These are phyloP conservation scores for Xylariaceae sp. DNA, from an alignment of 2,329 filamentous ascomycete species.

Conservation along the genomic window DNA sequence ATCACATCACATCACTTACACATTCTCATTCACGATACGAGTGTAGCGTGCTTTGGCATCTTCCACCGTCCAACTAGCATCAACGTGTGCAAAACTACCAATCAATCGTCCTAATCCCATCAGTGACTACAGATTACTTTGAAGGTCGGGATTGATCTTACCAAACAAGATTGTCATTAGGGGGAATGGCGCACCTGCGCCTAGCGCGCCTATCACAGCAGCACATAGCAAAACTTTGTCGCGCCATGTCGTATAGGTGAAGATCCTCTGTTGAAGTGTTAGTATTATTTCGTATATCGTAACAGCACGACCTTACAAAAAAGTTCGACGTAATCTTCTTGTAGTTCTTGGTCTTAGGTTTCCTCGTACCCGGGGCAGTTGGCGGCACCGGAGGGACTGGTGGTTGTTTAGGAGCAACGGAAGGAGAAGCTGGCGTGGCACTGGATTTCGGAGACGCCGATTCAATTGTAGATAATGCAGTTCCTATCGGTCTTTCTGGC, in stretches of 20 bases:
- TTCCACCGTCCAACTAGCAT: conserved; percentile 21
- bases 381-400: conserved; percentile 10
- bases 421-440: conserved; percentile 17
- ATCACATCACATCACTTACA: conserved; percentile 39
- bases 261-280: conserved; percentile 32
- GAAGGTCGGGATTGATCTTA: conserved; percentile 23
- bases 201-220: conserved; percentile 31
- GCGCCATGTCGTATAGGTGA: conserved; percentile 33
- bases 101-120: conserved; percentile 45
- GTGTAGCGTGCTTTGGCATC: conserved; percentile 28
- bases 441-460: conserved; percentile 23
- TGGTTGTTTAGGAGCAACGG: conserved; percentile 7
- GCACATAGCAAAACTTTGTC: conserved; percentile 31
- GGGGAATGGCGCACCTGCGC: conserved; percentile 36
- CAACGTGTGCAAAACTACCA: conserved; percentile 47
- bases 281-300: neutral
- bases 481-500: conserved; percentile 13
- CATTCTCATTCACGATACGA: conserved; percentile 47
- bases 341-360: conserved; percentile 16
- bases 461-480: conserved; percentile 25
- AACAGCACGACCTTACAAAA: conserved; percentile 23
- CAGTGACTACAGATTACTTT: conserved; percentile 8
- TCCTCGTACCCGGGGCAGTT: conserved; percentile 13
- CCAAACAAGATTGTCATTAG: conserved; percentile 62
- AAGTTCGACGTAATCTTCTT: conserved; percentile 30